phyloP scores from a whole-genome alignment of 2,329 filamentous ascomycete species.

The Cladosporium sp. region DNA sequence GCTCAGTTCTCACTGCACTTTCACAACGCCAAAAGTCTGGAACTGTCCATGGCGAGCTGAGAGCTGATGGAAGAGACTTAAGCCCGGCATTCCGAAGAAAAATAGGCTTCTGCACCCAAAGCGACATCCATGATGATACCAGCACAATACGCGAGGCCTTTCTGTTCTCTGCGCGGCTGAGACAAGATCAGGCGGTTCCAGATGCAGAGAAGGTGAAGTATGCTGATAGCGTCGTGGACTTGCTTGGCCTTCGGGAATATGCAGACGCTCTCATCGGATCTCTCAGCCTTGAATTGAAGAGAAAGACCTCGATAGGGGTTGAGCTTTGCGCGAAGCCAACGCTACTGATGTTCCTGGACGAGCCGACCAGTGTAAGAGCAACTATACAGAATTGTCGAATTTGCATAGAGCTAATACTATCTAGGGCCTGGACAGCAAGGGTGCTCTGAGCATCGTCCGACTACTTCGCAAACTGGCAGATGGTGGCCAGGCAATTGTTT shows the following conservation, averaged over 20 bases:
- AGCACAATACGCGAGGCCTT: slow-evolving; percentile 54
- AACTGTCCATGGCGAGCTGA: slow-evolving; percentile 37
- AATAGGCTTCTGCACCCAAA: slow-evolving; percentile 55
- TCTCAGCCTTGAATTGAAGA: slow-evolving; percentile 59
- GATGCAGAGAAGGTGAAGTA: slow-evolving; percentile 57
- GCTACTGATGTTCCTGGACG: slow-evolving; percentile 61
- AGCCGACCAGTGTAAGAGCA: slow-evolving; percentile 55
- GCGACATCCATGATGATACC: slow-evolving; percentile 56
- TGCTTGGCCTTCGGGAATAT: slow-evolving; percentile 63
- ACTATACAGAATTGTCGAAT: slow-evolving; percentile 26
- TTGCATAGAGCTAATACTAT: too few relatives aligned
- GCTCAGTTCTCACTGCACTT: slow-evolving; percentile 22
- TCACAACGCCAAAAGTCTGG: slow-evolving; percentile 40
- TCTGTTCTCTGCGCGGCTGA: slow-evolving; percentile 53
- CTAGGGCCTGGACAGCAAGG: slow-evolving; percentile 56
- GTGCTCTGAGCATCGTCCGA: slow-evolving; percentile 59
- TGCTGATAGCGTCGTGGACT: slow-evolving; percentile 61
- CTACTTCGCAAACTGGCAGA: slow-evolving; percentile 62
- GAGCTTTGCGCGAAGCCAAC: slow-evolving; percentile 45
- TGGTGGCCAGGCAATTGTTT: slow-evolving; percentile 60
- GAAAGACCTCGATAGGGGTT: slow-evolving; percentile 56
- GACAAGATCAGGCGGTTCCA: slow-evolving; percentile 52
- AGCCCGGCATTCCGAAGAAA: slow-evolving; percentile 45
- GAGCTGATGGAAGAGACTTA: slow-evolving; percentile 36
- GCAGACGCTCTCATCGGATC: slow-evolving; percentile 60